Evolutionary conservation across 202 grass and related monocot genomes (phyloP).

Genomic region (Carex sylvatica): DNA sequence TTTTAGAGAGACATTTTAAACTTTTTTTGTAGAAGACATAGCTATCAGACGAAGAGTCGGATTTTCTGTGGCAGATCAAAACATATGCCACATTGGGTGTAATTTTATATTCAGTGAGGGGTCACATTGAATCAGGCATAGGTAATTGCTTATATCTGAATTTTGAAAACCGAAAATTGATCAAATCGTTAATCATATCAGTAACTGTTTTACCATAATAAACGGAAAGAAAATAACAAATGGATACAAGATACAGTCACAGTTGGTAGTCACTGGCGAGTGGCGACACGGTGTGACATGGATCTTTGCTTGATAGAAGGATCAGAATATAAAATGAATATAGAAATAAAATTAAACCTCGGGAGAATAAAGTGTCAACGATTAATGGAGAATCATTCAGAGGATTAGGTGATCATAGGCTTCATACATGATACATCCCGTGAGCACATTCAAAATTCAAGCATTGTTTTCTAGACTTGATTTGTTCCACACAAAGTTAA

Average conservation of each 20-base stretch:
- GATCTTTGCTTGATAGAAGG: not conserved
- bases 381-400: conserved; percentile 36
- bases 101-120: too few relatives aligned
- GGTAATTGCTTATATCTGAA: too few relatives aligned
- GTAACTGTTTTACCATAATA: not conserved
- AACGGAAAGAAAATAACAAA: not conserved
- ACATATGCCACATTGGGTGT: not conserved
- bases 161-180: too few relatives aligned
- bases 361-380: conserved; percentile 27
- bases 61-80: not conserved
- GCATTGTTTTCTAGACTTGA: conserved; percentile 22
- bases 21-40: not conserved
- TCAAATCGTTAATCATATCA: too few relatives aligned
- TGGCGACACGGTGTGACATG: not conserved
- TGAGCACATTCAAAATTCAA: conserved; percentile 27
- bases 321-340: not conserved
- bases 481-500: not conserved
- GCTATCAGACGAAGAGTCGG: not conserved
- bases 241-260: not conserved
- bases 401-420: conserved; percentile 15
- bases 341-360: not conserved
- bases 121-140: too few relatives aligned
- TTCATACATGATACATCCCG: conserved; percentile 23
- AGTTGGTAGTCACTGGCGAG: not conserved
- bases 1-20: not conserved